Base-by-base conservation (phyloP, 371 early-diverging fungal species). In the Rhizomucor pusillus region DNA sequence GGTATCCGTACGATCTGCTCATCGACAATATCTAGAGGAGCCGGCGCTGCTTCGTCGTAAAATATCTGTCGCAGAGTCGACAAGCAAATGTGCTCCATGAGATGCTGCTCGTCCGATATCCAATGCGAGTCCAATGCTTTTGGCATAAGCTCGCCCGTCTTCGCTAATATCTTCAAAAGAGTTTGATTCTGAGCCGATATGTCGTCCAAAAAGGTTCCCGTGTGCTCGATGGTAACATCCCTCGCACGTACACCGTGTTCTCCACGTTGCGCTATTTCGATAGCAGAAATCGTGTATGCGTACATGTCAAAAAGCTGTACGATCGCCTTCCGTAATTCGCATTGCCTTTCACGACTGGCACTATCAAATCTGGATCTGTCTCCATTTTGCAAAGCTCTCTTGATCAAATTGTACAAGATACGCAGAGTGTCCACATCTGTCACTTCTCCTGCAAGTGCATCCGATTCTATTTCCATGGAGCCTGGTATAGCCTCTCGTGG, bases 181-280 rank as follows among this genome's bases (percentile, higher is more conserved):
- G 81, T 81, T 25, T 84, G 73, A 0, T 66, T 80, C 25, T 81
- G 78, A 23, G 74, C 65, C 20, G 80, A 80, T 10, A 87, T 69
- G 35, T 77, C 75, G 25, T 87, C 87, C 48, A 90, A 58, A 43
- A 88, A 75, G 1, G 85, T 84, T 1, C 72, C 76, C 0, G 76
- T 73, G 34, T 73, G 68, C 24, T 77, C 77, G 0, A 73, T 63
- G 0, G 64, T 71, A 6, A 71, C 36, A 19, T 77, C 77, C 11
- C 68, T 57, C 9, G 70, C 56, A 2, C 63, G 63, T 0, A 62
- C 56, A 22, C 56, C 57, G 36, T 67, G 60, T 12, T 51, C 53
- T 1, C 89, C 87, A 12, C 92, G 77, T 36, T 84, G 80, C 1
- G 79, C 75, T 19, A 88, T 77, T 63, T 90, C 92, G 6, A 86